These are phyloP conservation scores for Cadophora sp. DNA, from an alignment of 2,329 filamentous ascomycete genomes.

Conservation along the genomic window DNA sequence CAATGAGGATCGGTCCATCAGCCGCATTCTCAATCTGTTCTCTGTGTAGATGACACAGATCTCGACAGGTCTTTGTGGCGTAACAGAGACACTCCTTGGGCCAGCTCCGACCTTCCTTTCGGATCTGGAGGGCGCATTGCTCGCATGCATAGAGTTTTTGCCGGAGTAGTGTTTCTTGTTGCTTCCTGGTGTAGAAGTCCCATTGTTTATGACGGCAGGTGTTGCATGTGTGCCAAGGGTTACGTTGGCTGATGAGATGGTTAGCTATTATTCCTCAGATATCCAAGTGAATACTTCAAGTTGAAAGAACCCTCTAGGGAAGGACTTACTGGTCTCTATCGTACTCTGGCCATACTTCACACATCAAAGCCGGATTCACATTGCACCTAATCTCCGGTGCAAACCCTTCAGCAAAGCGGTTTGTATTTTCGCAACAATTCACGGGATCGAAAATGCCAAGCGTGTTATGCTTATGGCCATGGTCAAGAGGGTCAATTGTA, in stretches of 20 bases:
- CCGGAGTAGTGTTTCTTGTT: not conserved
- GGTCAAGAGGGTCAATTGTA: not conserved
- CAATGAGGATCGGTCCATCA: not conserved
- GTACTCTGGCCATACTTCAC: not conserved
- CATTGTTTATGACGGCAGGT: not conserved
- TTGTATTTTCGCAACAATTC: not conserved
- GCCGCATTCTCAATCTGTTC: not conserved
- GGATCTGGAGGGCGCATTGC: not conserved
- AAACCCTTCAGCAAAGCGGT: not conserved
- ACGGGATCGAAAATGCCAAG: not conserved
- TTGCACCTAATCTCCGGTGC: not conserved
- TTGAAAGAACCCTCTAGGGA: not conserved
- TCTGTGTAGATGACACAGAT: not conserved
- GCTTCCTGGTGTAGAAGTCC: not conserved
- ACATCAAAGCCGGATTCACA: not conserved
- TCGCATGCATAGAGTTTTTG: constrained; percentile 2
- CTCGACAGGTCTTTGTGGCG: not conserved
- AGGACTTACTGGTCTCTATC: not conserved
- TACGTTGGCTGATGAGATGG: not conserved
- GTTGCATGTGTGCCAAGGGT: constrained; percentile 7
- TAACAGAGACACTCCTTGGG: not conserved
- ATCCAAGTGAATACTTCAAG: not conserved
- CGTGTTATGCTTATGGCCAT: not conserved
- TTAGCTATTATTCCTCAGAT: not conserved
- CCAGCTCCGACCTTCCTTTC: constrained; percentile 6